These are phyloP conservation scores for Metarhizium sp. DNA, from an alignment of 2,329 filamentous ascomycete species.

Conservation along the genomic window DNA sequence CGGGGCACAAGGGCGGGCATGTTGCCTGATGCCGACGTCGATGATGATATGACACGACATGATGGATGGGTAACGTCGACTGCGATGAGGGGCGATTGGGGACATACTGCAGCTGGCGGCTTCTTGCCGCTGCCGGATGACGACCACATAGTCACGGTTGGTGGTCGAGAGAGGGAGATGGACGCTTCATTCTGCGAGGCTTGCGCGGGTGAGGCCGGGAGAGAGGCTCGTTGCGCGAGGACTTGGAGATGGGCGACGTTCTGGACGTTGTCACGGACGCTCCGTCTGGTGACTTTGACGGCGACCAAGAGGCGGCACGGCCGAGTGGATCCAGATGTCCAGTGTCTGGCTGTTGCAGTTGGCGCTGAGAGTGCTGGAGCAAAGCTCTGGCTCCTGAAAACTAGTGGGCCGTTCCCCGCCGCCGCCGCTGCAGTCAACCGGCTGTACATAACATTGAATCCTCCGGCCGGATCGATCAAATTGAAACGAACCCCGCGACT, in stretches of 20 bases:
- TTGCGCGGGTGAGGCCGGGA: conserved; percentile 15
- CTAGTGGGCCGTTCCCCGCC: too few species aligned
- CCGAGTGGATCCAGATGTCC: too few species aligned
- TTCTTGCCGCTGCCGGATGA: conserved; percentile 61
- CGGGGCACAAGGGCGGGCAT: background rate
- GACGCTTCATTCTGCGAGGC: conserved; percentile 22
- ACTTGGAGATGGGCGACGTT: background rate
- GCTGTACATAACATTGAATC: too few species aligned
- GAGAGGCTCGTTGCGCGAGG: conserved; percentile 10
- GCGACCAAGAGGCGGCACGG: too few species aligned
- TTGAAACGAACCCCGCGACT: too few species aligned
- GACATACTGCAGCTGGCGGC: conserved; percentile 58
- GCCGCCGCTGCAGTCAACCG: too few species aligned
- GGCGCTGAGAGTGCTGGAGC: too few species aligned
- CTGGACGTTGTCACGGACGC: too few species aligned
- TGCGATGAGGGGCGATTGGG: background rate
- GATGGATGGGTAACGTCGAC: background rate
- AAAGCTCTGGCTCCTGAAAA: too few species aligned
- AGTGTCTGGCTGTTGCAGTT: background rate
- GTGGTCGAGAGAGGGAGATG: conserved; percentile 14
- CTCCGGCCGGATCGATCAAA: too few species aligned
- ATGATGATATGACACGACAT: background rate
- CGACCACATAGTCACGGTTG: conserved; percentile 47
- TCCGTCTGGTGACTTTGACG: too few species aligned
- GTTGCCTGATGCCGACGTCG: background rate